Conservation (phyloP, 108 stramenopile species). For the Craspedostauros australis region DNA sequence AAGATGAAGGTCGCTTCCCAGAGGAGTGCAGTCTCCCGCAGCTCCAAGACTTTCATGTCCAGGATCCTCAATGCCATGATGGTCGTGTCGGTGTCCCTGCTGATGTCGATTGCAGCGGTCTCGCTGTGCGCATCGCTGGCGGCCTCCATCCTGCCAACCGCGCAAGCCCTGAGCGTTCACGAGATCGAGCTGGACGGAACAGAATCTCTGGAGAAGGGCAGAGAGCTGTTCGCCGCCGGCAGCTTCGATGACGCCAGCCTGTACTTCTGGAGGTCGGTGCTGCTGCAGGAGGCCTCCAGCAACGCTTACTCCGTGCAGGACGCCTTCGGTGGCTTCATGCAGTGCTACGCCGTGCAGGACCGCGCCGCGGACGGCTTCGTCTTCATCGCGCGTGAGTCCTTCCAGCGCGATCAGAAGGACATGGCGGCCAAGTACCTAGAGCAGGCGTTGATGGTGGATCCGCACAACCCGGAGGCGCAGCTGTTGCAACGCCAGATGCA, state of each 20-base stretch:
- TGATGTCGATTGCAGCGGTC: too few species aligned
- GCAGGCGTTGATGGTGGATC: slow-evolving; percentile 53
- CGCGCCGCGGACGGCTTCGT: slow-evolving; percentile 60
- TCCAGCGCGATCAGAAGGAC: slow-evolving; percentile 53
- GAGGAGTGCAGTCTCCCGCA: too few species aligned
- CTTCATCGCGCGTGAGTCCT: slow-evolving; percentile 56
- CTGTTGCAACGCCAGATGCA: slow-evolving; percentile 17
- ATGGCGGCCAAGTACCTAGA: slow-evolving; percentile 60
- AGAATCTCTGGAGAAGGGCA: slow-evolving; percentile 41
- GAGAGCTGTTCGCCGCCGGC: slow-evolving; percentile 28
- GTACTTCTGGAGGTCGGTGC: slow-evolving; percentile 62
- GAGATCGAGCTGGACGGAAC: too few species aligned
- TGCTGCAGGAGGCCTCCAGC: slow-evolving; percentile 38
- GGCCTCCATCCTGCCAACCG: too few species aligned
- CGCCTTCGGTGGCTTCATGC: slow-evolving; percentile 55
- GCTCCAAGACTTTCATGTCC: too few species aligned
- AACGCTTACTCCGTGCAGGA: slow-evolving; percentile 54
- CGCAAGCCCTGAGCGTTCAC: too few species aligned
- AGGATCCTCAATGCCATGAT: too few species aligned
- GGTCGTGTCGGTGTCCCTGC: too few species aligned
- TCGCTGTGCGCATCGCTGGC: too few species aligned
- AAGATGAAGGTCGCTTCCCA: too few species aligned
- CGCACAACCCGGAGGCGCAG: slow-evolving; percentile 33
- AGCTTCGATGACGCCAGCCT: slow-evolving; percentile 48
- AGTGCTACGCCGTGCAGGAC: slow-evolving; percentile 49